Evolutionary conservation across 164 flowering plant species (phyloP), one percentile per base, ranked within the genome.

Genomic region (Umbellularia californica): DNA sequence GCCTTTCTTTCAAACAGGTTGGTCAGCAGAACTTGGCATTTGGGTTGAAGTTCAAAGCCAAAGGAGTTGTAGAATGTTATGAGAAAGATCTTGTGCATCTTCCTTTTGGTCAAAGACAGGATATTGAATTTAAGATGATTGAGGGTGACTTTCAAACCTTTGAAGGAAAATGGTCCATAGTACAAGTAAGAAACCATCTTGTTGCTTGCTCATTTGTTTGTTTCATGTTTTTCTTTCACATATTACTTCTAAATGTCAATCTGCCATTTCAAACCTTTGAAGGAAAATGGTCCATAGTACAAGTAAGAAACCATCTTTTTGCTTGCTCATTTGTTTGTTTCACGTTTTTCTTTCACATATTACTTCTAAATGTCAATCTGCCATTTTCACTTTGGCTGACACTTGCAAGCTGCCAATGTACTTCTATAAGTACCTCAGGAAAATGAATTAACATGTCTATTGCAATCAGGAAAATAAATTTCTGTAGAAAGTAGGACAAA

Each of bases 121-220:
- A 90, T 75, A 92, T 92, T 78, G 92, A 90, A 30, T 92, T 92
- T 75, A 87, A 86, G 74, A 92, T 92, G 94, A 80, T 89, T 72
- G 90, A 92, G 75, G 97, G 97, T 15, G 95, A 92, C 81, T 92
- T 90, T 71, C 81, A 88, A 74, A 66, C 81, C 63, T 90, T 90
- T 78, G 81, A 87, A 83, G 97, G 95, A 52, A 84, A 80, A 76
- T 92, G 95, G 95, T 88, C 92, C 50, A 79, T 92, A 75, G 84
- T 84, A 75, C 87, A 92, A 91, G 95, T 92, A 78, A 62, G 47
- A 15, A 65, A 24, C 25, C 63, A n/a, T 20, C 24, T 68, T 68
- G 20, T 55, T 14, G 2, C 23, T 64, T 3, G n/a, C 58, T 12
- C 2, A 3, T 50, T 17, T 25, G 73, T 15, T 19, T 55, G 58